Percentiles rank a stretch among this genome's conserved stretches.
Evolutionary conservation across 139 green algal species (phyloP).

Genomic region (Chlorella sorokiniana): DNA sequence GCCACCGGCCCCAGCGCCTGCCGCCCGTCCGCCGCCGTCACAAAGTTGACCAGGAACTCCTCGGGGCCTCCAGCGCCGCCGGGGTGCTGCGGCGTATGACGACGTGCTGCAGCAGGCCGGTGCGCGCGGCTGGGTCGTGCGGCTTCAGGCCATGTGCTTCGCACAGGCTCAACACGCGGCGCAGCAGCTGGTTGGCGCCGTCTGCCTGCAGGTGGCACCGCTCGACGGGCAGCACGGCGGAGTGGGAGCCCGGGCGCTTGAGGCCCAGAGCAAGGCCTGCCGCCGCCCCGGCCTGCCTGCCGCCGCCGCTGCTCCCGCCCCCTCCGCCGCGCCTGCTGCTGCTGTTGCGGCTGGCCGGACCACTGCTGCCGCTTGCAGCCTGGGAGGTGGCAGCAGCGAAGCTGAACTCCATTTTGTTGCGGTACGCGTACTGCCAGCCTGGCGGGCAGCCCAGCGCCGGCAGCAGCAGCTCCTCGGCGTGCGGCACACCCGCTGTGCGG

Average conservation of each 20-base stretch:
- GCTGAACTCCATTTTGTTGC: conserved; percentile 85
- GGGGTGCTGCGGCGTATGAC: conserved; percentile 33
- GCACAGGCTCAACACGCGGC: conserved; percentile 1
- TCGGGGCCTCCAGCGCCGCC: not conserved
- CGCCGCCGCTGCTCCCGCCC: not conserved
- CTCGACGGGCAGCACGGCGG: conserved; percentile 50
- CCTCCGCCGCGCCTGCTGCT: not conserved
- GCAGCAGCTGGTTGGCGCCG: conserved; percentile 12
- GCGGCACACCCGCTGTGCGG: conserved; percentile 60
- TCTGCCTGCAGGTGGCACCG: conserved; percentile 41
- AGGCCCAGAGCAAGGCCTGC: conserved; percentile 44
- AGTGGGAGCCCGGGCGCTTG: conserved; percentile 32
- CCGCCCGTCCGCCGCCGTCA: conserved; percentile 31
- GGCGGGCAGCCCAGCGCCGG: conserved; percentile 47
- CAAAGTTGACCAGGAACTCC: conserved; percentile 37
- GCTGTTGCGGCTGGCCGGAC: not conserved
- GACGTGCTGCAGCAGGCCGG: conserved; percentile 50
- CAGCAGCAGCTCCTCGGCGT: conserved; percentile 41
- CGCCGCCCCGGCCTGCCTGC: not conserved
- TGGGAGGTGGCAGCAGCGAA: conserved; percentile 29
- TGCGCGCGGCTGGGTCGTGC: conserved; percentile 32
- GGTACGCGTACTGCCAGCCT: conserved; percentile 60
- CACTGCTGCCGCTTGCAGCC: not conserved
- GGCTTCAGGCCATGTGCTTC: conserved; percentile 32
- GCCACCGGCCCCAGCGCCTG: conserved; percentile 40